A percentile compares a stretch with the other conserved stretches of the same genome.
Evolutionary conservation across 192 early-diverging fungal genomes (phyloP).

Genomic region (Powellomyces hirtus): DNA sequence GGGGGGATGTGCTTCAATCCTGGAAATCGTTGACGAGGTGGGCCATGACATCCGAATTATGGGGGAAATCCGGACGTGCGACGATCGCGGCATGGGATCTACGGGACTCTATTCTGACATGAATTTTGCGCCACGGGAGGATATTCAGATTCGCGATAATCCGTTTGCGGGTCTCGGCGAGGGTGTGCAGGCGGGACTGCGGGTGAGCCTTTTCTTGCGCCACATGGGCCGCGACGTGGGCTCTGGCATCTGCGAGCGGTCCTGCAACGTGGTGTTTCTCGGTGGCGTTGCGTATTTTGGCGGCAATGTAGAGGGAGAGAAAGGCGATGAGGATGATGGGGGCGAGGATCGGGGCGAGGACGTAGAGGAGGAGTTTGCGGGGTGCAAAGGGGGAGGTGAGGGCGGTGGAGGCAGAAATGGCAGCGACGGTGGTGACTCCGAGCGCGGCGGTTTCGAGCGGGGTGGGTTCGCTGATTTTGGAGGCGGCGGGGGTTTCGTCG

Average conservation of each 20-base stretch:
- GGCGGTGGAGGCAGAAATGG: neutral
- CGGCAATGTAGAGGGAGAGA: neutral
- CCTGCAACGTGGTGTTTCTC: neutral
- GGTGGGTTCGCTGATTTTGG: neutral
- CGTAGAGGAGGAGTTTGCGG: neutral
- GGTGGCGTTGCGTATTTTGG: neutral
- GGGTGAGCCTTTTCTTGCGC: neutral
- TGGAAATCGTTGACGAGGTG: conserved; percentile 10
- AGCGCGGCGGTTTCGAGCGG: neutral
- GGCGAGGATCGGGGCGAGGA: conserved; percentile 10
- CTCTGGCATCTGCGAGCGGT: neutral
- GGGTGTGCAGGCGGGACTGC: neutral
- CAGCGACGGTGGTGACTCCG: conserved; percentile 4
- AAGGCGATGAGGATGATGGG: conserved; percentile 2
- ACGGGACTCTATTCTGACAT: conserved; percentile 10
- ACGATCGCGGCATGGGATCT: conserved; percentile 36
- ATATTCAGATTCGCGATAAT: conserved; percentile 31
- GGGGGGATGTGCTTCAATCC: too few species aligned
- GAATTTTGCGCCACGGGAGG: conserved; percentile 28
- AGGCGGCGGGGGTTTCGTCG: neutral
- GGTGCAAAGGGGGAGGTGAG: neutral
- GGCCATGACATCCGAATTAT: conserved; percentile 12
- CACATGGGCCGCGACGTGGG: neutral
- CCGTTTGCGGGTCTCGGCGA: conserved; percentile 7
- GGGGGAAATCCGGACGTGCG: neutral